Base-by-base conservation (phyloP, 2,329 filamentous ascomycete genomes). In the Sclerotinia borealis region DNA sequence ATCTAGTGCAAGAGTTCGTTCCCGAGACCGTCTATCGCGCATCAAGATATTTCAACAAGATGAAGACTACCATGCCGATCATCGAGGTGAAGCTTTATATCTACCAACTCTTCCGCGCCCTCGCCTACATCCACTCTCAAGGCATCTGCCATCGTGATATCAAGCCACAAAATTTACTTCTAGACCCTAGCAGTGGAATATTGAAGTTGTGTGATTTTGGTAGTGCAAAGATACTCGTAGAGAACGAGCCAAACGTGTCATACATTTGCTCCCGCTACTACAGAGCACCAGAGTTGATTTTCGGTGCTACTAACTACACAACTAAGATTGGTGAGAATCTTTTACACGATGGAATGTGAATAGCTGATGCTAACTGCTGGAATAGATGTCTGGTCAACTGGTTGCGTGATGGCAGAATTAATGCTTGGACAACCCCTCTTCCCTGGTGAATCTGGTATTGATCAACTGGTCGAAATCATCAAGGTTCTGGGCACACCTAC, bases 231-330 rank as follows among this genome's bases (percentile, higher is more conserved):
- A 99, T 99, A 69, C 80, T 99, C 70, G 92, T 99, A 61, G 93
- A 97, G 79, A 97, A 98, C 74, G 95, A 99, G 82, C 95, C 95
- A 61, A 99, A 99, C 72, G 95, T 99, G 61, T 99, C 95, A 59
- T 99, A 99, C 83, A 99, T 99, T 74, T 99, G 95, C 82, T 99
- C 95, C 66, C 88, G 95, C 74, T 99, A 99, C 83, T 99, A 99
- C 82, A 89, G 95, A 74, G 95, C 95, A 56, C 95, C 95, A 1
- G 95, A 99, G 78, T 83, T 99, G 76, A 99, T 99, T 74, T 99
- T 99, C 74, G 95, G 95, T 71, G 95, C 95, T 45, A 99, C 95
- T 59, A 99, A 99, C 81, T 99, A 99, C 81, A 98, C 95, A 64
- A 98, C 95, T 71, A 99, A 99, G 83, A 99, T 99, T 77, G 95